Conservation (phyloP, 2,329 filamentous ascomycete genomes). For the Metarhizium anisopliae region DNA sequence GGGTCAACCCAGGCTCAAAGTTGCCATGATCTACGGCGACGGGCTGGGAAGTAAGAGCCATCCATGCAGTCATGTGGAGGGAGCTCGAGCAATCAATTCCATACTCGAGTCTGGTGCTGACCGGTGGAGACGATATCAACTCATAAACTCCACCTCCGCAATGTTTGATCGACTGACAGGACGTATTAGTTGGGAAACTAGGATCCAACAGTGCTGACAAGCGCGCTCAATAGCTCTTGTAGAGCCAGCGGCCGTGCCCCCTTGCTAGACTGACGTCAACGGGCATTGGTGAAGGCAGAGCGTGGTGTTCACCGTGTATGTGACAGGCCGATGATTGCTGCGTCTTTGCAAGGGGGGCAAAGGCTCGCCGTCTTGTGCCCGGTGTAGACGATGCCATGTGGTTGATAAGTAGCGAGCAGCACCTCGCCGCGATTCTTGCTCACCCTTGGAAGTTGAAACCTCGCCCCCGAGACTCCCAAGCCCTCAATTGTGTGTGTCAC, state of each 20-base stretch:
- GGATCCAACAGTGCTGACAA: background rate
- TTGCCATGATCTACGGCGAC: background rate
- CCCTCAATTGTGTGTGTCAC: too few species aligned
- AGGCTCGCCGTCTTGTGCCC: too few species aligned
- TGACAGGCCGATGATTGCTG: background rate
- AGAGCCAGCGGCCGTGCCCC: background rate
- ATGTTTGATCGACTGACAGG: background rate
- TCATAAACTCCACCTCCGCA: background rate
- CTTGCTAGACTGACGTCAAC: background rate
- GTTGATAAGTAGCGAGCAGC: too few species aligned
- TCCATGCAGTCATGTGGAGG: background rate
- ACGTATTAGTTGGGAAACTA: background rate
- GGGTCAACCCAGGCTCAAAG: background rate
- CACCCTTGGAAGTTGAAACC: too few species aligned
- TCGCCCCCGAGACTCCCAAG: too few species aligned
- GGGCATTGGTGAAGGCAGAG: background rate
- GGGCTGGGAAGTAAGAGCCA: background rate
- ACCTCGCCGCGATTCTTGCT: too few species aligned
- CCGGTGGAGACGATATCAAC: background rate
- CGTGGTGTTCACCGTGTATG: background rate
- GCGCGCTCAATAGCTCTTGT: too few species aligned
- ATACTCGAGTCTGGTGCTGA: background rate
- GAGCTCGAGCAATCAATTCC: background rate
- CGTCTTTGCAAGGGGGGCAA: background rate
- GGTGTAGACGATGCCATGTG: too few species aligned